Conservation (phyloP, 2,329 filamentous ascomycete species). For the Metarhizium rileyi region DNA sequence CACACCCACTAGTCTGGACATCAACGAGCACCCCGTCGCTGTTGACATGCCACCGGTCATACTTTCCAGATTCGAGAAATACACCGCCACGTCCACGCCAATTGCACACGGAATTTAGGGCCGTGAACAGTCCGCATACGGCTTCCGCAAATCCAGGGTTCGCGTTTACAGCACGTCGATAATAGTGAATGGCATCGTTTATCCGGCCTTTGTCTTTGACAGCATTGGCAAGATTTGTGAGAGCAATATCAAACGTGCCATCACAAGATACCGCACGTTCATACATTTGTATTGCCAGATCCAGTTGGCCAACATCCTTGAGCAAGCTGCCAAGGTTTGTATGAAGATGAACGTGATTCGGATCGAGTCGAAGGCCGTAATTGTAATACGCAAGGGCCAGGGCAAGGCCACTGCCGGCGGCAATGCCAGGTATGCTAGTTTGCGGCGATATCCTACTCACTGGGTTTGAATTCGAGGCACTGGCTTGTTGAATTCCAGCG, state of each 20-base stretch:
- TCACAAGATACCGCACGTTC: constrained; percentile 89
- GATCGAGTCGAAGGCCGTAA: constrained; percentile 79
- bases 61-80: constrained; percentile 58
- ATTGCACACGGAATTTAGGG: constrained; percentile 90
- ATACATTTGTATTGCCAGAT: constrained; percentile 92
- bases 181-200: constrained; percentile 84
- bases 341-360: constrained; percentile 87
- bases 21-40: constrained; percentile 75
- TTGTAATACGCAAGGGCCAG: constrained; percentile 91
- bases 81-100: constrained; percentile 88
- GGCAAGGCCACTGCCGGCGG: constrained; percentile 76
- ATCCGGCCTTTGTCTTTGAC: constrained; percentile 94
- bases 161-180: constrained; percentile 79
- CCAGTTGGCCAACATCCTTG: constrained; percentile 91
- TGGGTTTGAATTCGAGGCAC: constrained; percentile 20
- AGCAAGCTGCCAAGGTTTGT: constrained; percentile 92
- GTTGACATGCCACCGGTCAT: constrained; percentile 91
- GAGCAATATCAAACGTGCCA: constrained; percentile 88
- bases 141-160: constrained; percentile 96
- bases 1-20: constrained; percentile 47
- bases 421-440: constrained; percentile 62
- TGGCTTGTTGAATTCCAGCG: constrained; percentile 75
- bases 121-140: constrained; percentile 89
- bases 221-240: constrained; percentile 93
- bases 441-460: constrained; percentile 12